A percentile compares a stretch with the other conserved stretches of the same genome.
These are phyloP conservation scores for Cercospora sp. DNA, from an alignment of 2,329 filamentous ascomycete species.

Conservation along the genomic window DNA sequence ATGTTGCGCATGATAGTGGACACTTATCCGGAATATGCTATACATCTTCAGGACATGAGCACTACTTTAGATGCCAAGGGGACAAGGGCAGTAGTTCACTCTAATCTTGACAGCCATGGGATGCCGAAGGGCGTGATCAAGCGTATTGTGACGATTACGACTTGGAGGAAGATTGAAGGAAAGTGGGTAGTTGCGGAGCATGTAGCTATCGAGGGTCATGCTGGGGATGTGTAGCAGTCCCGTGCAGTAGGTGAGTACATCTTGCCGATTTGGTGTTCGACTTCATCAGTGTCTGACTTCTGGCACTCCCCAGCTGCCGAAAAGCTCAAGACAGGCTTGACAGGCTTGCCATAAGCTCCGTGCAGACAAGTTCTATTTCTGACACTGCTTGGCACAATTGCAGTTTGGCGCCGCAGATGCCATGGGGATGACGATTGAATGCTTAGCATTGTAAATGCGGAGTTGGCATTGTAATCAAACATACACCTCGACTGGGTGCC, in stretches of 20 bases:
- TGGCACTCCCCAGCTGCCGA: not conserved
- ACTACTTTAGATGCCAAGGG: not conserved
- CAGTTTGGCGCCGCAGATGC: not conserved
- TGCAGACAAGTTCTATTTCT: too few relatives aligned
- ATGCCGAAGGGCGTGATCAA: constrained; percentile 7
- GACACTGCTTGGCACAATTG: not conserved
- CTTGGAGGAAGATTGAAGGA: constrained; percentile 6
- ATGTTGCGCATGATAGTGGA: constrained; percentile 4
- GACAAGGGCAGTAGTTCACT: not conserved
- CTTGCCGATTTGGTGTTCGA: not conserved
- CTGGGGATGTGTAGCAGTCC: not conserved
- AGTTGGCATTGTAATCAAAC: not conserved
- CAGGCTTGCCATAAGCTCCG: not conserved
- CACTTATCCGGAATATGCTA: constrained; percentile 9
- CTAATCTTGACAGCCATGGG: constrained; percentile 5
- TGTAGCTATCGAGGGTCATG: constrained; percentile 8
- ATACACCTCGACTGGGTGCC: constrained; percentile 23
- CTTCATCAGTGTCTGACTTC: not conserved
- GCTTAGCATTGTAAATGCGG: not conserved
- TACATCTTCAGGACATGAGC: constrained; percentile 5
- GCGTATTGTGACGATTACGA: constrained; percentile 6
- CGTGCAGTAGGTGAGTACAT: not conserved
- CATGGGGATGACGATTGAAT: not conserved
- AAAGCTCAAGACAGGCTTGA: not conserved
- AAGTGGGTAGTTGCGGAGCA: constrained; percentile 8